Conservation (phyloP, 495 filamentous ascomycete species). For the Daldinia vernicosa region DNA sequence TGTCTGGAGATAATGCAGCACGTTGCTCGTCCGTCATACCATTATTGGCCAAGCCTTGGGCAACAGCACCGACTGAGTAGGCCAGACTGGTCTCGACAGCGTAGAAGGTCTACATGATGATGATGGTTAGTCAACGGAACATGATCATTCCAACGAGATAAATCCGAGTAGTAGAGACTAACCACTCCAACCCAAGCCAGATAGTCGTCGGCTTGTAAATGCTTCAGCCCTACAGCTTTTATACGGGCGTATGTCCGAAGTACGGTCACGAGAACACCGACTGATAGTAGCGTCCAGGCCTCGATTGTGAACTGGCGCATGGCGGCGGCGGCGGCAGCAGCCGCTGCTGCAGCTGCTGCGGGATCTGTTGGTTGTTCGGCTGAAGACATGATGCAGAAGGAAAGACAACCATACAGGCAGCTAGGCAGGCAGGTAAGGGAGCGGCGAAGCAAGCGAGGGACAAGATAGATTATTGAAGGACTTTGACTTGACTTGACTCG, state of each 20-base stretch:
- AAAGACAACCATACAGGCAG: too few relatives aligned
- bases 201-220: constrained; percentile 52
- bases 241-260: constrained; percentile 51
- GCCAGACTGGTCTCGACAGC: constrained; percentile 50
- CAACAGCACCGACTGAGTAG: constrained; percentile 54
- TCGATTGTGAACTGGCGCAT: constrained; percentile 52
- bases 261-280: constrained; percentile 49
- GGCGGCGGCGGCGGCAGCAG: constrained; percentile 45
- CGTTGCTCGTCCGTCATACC: constrained; percentile 65
- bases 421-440: constrained; percentile 2
- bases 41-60: constrained; percentile 68
- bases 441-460: constrained; percentile 16
- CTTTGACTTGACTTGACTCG: constrained; percentile 21
- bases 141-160: not conserved
- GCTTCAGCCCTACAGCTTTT: constrained; percentile 47
- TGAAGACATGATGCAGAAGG: constrained; percentile 27
- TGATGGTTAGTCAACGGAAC: constrained; percentile 13
- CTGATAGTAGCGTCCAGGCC: constrained; percentile 56
- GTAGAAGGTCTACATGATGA: constrained; percentile 46
- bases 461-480: constrained; percentile 23
- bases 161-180: constrained; percentile 30
- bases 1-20: constrained; percentile 52
- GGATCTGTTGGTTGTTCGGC: constrained; percentile 24
- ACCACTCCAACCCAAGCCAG: constrained; percentile 53
- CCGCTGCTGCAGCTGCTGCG: constrained; percentile 20